Evolutionary conservation across 768 basidiomycete species (phyloP), one percentile per base, ranked within the genome.

Genomic region (Lyophyllum atratum): DNA sequence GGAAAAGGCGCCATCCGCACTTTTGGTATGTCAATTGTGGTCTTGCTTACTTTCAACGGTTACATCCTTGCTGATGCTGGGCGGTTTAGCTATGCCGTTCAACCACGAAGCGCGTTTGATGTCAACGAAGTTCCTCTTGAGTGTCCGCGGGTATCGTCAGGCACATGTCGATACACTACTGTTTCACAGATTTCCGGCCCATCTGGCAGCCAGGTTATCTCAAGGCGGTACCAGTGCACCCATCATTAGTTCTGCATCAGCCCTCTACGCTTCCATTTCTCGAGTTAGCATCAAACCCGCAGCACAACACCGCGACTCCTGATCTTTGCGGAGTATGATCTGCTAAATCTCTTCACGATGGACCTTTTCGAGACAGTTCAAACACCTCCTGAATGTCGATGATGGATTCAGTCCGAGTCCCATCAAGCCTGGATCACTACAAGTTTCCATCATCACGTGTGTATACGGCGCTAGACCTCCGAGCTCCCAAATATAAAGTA

Each of bases 331-430:
- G 34, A 31, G 31, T 12, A 24, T 19, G 22, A 53, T 44, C 46
- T 21, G 19, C 19, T 39, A 24, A 6, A 44, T 33, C 28, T 46
- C 14, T 10, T 52, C 44, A 28, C 45, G 42, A 43, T 29, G 26
- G 11, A 22, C 26, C 44, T 40, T 47, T 50, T 56, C 49, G 39
- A 53, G 29, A 47, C 25, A 58, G 28, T 39, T 58, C 44, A 60
- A 60, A 56, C 56, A 42, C 26, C 59, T 48, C 54, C 60, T 61
- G 57, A 49, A 43, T 28, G 45, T 29, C 28, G 29, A 49, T 61
- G 64, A 59, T 65, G 52, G 55, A 62, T 59, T 47, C 48, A 4
- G 25, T 59, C 52, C 26, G 40, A 33, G 10, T 28, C 46, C 53
- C 40, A 54, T 39, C 53, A 49, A 44, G 29, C 43, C 40, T 45